Evolutionary conservation across 371 early-diverging fungal genomes (phyloP), one percentile per base, ranked within the genome.

Genomic region (Saksenaea vasiformis): DNA sequence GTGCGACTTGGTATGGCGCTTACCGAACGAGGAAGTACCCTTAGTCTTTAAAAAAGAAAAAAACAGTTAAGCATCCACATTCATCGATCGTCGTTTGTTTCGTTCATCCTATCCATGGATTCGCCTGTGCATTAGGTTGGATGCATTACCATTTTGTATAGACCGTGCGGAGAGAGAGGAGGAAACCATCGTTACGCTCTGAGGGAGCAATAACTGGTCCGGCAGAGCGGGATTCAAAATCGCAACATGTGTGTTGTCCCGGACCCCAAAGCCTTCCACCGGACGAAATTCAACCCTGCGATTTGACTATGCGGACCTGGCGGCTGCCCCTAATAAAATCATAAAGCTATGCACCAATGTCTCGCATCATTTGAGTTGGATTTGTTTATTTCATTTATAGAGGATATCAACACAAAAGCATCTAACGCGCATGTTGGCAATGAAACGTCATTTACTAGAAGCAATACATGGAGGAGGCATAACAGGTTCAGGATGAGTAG

Each of bases 1-100:
- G 93, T 98, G 98, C 72, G 98, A 92, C 91, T 97, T 97, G 89
- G 92, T 95, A 91, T 98, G 97, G 79, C 96, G 94, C 87, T 96
- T 98, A 93, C 99, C 99, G 88, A 98, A 96, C 83, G 95, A 91
- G 72, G 94, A 87, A 76, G 99, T 99, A 92, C 99, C 99, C 91
- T 98, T 99, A 77, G 96, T 91, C 97, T 92, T 77, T 66, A 56
- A 43, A 56, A 13, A 31, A 55, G 58, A 44, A 35, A 31, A 44
- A 15, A 43, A 53, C 39, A 24, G 34, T n/a, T 36, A 55, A 54
- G 51, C 51, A 47, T 47, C 51, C 51, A 22, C 22, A 26, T 47
- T 47, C 51, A 47, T 47, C 51, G 51, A 47, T 47, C 51, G 51
- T 47, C 24, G 51, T 22, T 10, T 47, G 22, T 17, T 22, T 47